These are phyloP conservation scores for Lycium ferocissimum DNA, from an alignment of 257 asterid genomes.

Conservation along the genomic window DNA sequence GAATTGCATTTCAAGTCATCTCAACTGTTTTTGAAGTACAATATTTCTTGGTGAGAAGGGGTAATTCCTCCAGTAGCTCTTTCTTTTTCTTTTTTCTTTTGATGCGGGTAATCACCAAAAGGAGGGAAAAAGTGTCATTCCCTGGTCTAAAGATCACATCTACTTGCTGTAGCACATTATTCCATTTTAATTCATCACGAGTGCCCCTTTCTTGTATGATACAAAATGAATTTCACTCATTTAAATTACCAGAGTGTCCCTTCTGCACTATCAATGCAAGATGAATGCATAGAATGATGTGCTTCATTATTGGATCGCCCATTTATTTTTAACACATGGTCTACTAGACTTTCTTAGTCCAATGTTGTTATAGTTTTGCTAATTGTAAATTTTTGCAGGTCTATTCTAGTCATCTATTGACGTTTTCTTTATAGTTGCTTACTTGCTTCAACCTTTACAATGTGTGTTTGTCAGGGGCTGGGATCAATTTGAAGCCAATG, in stretches of 20 bases:
- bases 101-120: not conserved
- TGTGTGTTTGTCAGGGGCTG: constrained; percentile 68
- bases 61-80: not conserved
- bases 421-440: constrained; percentile 23
- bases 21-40: not conserved
- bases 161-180: not conserved
- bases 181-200: constrained; percentile 14
- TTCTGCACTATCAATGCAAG: constrained; percentile 21
- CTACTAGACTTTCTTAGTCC: too few species aligned
- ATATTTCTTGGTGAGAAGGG: constrained; percentile 6
- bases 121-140: constrained; percentile 21
- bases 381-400: not conserved
- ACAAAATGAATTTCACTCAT: not conserved
- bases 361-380: too few species aligned
- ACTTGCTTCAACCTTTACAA: constrained; percentile 20
- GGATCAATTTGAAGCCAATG: constrained; percentile 95
- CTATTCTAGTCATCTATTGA: not conserved
- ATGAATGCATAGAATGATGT: constrained; percentile 1
- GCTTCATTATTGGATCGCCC: not conserved
- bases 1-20: not conserved
- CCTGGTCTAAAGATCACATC: constrained; percentile 3
- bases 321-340: not conserved
- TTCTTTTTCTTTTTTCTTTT: not conserved
- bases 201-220: not conserved
- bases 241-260: not conserved